A percentile compares a stretch with the other conserved stretches of the same genome.
Conservation (phyloP, 371 early-diverging fungal genomes). For the Mycotypha africana region DNA sequence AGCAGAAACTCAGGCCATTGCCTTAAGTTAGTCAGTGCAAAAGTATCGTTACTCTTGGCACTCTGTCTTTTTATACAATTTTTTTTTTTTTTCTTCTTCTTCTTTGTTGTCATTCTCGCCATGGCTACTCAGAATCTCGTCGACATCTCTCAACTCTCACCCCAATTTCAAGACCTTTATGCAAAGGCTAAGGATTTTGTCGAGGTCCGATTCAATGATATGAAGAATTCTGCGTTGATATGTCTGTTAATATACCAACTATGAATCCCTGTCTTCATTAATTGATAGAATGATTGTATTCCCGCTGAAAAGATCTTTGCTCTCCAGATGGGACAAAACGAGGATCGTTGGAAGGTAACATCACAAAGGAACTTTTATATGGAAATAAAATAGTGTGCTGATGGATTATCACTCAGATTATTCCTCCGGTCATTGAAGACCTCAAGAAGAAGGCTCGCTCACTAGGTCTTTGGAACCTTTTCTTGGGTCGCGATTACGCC, state of each 20-base stretch:
- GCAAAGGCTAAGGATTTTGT: conserved; percentile 72
- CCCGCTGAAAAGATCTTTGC: conserved; percentile 82
- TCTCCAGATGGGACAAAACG: conserved; percentile 69
- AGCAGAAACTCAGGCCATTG: conserved; percentile 4
- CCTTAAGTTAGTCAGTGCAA: too few relatives aligned
- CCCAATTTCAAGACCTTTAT: conserved; percentile 63
- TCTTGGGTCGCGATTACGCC: conserved; percentile 69
- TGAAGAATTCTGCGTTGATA: too few relatives aligned
- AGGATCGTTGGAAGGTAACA: conserved; percentile 75
- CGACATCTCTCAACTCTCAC: conserved; percentile 47
- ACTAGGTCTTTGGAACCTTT: conserved; percentile 96
- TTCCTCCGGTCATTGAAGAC: conserved; percentile 82
- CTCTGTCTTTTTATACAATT: not conserved
- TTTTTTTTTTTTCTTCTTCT: not conserved
- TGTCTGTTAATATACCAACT: not conserved
- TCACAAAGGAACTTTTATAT: not conserved
- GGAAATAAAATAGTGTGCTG: not conserved
- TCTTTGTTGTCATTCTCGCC: not conserved
- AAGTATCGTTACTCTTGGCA: too few relatives aligned
- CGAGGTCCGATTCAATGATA: too few relatives aligned
- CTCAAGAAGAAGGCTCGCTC: conserved; percentile 83
- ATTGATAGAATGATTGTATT: conserved; percentile 85
- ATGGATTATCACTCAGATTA: conserved; percentile 44
- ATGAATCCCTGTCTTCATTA: not conserved
- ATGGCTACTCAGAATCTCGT: conserved; percentile 44